Conservation (phyloP, 129 eudicot species). For the Escallonia herrerae region DNA sequence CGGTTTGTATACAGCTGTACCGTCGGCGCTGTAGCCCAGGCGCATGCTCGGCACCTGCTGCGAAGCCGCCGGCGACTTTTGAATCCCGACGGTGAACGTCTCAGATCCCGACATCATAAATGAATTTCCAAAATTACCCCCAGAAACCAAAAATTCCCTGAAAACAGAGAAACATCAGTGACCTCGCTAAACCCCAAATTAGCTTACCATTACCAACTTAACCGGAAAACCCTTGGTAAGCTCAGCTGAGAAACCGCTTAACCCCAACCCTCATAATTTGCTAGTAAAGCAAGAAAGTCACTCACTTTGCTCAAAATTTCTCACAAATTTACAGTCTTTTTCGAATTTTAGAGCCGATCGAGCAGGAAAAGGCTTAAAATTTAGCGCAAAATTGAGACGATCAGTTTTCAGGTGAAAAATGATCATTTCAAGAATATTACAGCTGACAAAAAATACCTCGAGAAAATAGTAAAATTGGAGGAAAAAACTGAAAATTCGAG, state of each 20-base stretch:
- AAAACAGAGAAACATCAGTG: constrained; percentile 4
- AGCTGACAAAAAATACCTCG: not conserved
- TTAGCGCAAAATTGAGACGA: not conserved
- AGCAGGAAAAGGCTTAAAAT: not conserved
- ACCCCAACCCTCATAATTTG: constrained; percentile 8
- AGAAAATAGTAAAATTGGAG: constrained; percentile 6
- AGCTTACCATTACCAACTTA: too few species aligned
- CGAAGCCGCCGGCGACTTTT: constrained; percentile 18
- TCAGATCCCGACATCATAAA: constrained; percentile 68
- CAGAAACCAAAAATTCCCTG: not conserved
- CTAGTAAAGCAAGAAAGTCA: constrained; percentile 3
- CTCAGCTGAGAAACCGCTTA: constrained; percentile 1
- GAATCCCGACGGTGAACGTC: constrained; percentile 19
- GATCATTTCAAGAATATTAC: not conserved
- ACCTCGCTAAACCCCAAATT: constrained; percentile 3
- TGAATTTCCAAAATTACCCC: constrained; percentile 5
- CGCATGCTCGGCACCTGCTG: constrained; percentile 38
- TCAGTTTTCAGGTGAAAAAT: not conserved
- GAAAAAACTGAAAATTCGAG: constrained; percentile 15
- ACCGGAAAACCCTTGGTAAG: not conserved
- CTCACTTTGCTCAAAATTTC: constrained; percentile 7
- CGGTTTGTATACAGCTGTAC: constrained; percentile 29
- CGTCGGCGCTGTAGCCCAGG: constrained; percentile 40
- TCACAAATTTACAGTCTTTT: constrained; percentile 6
- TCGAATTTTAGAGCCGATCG: not conserved